These are phyloP conservation scores for Bassia scoparia DNA, from an alignment of 148 eudicot species.

Conservation along the genomic window DNA sequence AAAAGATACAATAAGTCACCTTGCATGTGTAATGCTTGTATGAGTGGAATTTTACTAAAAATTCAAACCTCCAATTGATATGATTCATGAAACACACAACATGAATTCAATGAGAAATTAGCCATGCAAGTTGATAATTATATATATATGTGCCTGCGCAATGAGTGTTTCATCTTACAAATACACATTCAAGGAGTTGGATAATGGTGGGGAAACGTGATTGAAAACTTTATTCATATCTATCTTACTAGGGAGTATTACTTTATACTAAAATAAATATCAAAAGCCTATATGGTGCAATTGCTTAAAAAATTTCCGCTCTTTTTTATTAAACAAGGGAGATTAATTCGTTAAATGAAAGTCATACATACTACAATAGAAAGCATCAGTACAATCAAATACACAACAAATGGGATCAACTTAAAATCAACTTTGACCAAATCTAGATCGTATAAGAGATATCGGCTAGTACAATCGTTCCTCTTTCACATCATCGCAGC, in stretches of 20 bases:
- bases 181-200: neutral
- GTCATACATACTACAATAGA: too few relatives aligned
- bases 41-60: neutral
- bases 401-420: too few relatives aligned
- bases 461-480: too few relatives aligned
- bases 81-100: neutral
- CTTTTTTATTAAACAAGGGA: too few relatives aligned
- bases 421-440: too few relatives aligned
- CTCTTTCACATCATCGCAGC: too few relatives aligned
- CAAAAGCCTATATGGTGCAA: too few relatives aligned
- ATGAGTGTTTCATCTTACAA: neutral
- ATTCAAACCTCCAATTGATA: conserved; percentile 1
- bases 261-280: neutral
- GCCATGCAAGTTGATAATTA: neutral
- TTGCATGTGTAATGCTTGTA: too few relatives aligned
- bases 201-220: neutral
- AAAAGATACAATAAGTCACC: neutral
- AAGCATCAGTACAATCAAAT: too few relatives aligned
- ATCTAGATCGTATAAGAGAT: too few relatives aligned
- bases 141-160: neutral
- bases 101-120: neutral
- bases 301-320: too few relatives aligned
- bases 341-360: too few relatives aligned
- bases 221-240: neutral
- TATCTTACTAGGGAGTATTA: neutral